Conservation (phyloP, 352 stramenopile genomes). For the Globisporangium middletonii region DNA sequence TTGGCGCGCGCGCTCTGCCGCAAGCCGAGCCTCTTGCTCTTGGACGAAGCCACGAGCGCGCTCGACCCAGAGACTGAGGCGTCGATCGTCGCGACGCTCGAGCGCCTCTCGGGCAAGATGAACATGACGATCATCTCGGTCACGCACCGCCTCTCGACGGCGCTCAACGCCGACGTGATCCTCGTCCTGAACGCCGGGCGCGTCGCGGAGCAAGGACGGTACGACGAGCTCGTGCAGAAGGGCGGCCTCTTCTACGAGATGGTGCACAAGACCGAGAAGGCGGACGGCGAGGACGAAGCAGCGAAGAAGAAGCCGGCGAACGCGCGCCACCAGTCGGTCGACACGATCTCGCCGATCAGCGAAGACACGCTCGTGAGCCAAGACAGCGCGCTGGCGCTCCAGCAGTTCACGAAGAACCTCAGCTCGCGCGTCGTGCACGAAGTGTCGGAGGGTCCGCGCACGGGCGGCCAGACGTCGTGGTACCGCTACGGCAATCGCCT, state of each 20-base stretch:
- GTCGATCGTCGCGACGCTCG: conserved; percentile 77
- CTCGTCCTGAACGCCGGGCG: conserved; percentile 70
- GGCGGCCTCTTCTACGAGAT: conserved; percentile 82
- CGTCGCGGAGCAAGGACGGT: conserved; percentile 74
- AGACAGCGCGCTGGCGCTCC: conserved; percentile 63
- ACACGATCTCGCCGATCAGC: conserved; percentile 33
- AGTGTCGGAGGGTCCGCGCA: conserved; percentile 28
- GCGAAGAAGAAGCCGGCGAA: conserved; percentile 24
- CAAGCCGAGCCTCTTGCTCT: conserved; percentile 68
- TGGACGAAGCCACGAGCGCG: conserved; percentile 85
- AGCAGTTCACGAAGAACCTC: conserved; percentile 81
- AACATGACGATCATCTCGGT: conserved; percentile 88
- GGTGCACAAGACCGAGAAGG: conserved; percentile 67
- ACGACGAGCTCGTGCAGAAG: conserved; percentile 63
- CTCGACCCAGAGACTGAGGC: conserved; percentile 83
- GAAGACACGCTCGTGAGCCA: conserved; percentile 36
- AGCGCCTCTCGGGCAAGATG: conserved; percentile 76
- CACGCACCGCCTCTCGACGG: conserved; percentile 83
- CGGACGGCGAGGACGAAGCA: conserved; percentile 40
- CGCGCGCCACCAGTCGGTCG: conserved; percentile 19
- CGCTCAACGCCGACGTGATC: conserved; percentile 76
- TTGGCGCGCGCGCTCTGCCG: conserved; percentile 76
- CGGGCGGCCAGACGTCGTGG: conserved; percentile 46
- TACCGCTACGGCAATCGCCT: conserved; percentile 73
- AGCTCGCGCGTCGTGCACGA: conserved; percentile 73